Evolutionary conservation across 140 eudicot genomes (phyloP).

Genomic region (Erigeron philadelphicus): DNA sequence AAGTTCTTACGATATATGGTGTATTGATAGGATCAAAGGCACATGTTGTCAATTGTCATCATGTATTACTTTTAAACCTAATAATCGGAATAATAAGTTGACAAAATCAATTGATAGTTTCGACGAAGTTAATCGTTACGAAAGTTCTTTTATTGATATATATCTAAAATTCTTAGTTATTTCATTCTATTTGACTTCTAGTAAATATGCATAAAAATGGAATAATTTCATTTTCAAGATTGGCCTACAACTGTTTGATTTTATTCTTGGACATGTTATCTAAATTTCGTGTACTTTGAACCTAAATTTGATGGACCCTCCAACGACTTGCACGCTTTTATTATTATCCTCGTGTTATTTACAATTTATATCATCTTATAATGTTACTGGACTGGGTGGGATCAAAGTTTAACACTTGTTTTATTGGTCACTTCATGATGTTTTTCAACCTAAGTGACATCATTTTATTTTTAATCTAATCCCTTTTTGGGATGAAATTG

Average conservation of each 20-base stretch:
- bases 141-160: background rate
- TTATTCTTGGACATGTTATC: slow-evolving; percentile 2
- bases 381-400: too few relatives aligned
- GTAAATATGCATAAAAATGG: background rate
- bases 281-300: slow-evolving; percentile 10
- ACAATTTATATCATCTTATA: background rate
- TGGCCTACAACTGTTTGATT: slow-evolving; percentile 19
- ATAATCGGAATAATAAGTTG: background rate
- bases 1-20: background rate
- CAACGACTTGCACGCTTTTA: slow-evolving; percentile 19
- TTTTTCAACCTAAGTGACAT: too few relatives aligned
- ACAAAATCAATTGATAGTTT: slow-evolving; percentile 10
- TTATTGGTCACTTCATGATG: too few relatives aligned
- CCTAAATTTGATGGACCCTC: slow-evolving; percentile 13
- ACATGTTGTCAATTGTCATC: background rate
- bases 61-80: background rate
- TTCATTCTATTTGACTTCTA: slow-evolving; percentile 7
- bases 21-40: background rate
- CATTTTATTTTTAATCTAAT: too few relatives aligned
- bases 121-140: background rate
- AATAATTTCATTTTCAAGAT: slow-evolving; percentile 17
- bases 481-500: too few relatives aligned
- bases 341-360: background rate
- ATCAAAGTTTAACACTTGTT: too few relatives aligned
- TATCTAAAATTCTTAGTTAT: background rate